Conservation (phyloP, 164 flowering plant species). For the Annona squamosa region DNA sequence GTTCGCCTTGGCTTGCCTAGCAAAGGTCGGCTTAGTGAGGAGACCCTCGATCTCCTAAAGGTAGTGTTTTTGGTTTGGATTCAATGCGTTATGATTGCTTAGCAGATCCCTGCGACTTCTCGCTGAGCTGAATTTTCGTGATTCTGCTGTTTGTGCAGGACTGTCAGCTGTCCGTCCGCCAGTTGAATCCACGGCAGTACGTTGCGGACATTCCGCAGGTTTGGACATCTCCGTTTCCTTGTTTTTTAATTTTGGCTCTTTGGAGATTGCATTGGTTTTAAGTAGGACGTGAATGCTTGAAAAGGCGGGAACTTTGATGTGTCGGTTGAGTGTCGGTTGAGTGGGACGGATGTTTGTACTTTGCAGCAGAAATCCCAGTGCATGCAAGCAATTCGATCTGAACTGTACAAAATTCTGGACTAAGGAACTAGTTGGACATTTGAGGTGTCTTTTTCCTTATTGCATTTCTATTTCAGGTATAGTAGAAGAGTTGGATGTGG, state of each 20-base stretch:
- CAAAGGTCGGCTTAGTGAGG: slow-evolving; percentile 86
- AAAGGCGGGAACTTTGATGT: not conserved
- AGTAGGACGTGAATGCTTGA: not conserved
- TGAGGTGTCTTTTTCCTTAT: not conserved
- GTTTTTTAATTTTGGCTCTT: not conserved
- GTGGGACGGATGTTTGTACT: not conserved
- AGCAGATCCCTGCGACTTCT: too few species aligned
- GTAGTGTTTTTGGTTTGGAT: slow-evolving; percentile 18
- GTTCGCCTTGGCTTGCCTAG: slow-evolving; percentile 88
- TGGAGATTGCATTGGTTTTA: not conserved
- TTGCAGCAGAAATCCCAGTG: not conserved
- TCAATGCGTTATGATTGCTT: too few species aligned
- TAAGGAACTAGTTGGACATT: not conserved
- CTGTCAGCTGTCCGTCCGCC: slow-evolving; percentile 83
- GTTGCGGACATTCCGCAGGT: slow-evolving; percentile 95
- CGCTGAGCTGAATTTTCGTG: not conserved
- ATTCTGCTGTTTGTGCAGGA: slow-evolving; percentile 38
- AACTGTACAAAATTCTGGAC: not conserved
- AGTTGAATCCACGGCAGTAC: slow-evolving; percentile 90
- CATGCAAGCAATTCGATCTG: not conserved
- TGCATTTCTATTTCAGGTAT: not conserved
- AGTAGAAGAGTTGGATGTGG: not conserved
- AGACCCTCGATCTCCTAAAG: slow-evolving; percentile 85
- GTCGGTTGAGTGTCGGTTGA: not conserved
- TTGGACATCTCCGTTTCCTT: not conserved